A percentile compares a stretch with the other conserved stretches of the same genome.
phyloP scores from a whole-genome alignment of 257 asterid species.

The Solanum appendiculatum region DNA sequence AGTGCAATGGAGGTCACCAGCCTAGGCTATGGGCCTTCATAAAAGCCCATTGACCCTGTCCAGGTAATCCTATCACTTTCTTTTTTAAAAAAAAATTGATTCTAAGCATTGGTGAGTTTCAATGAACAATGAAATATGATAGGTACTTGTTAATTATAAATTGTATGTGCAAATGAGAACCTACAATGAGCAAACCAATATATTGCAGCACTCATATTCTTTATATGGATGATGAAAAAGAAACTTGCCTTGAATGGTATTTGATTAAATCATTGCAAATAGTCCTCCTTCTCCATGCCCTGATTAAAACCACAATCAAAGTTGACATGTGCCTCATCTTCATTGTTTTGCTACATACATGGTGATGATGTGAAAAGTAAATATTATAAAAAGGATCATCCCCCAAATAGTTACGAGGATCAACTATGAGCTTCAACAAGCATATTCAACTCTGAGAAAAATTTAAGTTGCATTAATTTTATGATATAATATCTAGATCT shows the following conservation, averaged over 20 bases:
- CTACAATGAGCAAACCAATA: background rate
- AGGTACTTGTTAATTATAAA: background rate
- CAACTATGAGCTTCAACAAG: background rate
- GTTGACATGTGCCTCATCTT: background rate
- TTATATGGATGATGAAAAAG: background rate
- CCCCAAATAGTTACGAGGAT: background rate
- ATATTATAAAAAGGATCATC: background rate
- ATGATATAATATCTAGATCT: background rate
- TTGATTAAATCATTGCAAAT: background rate
- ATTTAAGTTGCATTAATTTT: background rate
- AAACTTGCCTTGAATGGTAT: background rate
- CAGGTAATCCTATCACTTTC: constrained; percentile 5
- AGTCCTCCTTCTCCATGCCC: background rate
- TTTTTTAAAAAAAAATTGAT: background rate
- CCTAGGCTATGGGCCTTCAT: constrained; percentile 10
- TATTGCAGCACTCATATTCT: background rate
- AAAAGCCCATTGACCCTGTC: constrained; percentile 24
- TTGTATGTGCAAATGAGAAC: background rate
- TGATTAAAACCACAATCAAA: background rate
- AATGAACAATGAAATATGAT: background rate
- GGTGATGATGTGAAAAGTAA: background rate
- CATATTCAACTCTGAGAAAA: background rate
- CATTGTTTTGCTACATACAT: background rate
- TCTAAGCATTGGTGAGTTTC: background rate
- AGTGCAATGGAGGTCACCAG: constrained; percentile 24